Evolutionary conservation across 2,329 filamentous ascomycete genomes (phyloP), one percentile per base, ranked within the genome.

Genomic region (Botryotinia globosa): DNA sequence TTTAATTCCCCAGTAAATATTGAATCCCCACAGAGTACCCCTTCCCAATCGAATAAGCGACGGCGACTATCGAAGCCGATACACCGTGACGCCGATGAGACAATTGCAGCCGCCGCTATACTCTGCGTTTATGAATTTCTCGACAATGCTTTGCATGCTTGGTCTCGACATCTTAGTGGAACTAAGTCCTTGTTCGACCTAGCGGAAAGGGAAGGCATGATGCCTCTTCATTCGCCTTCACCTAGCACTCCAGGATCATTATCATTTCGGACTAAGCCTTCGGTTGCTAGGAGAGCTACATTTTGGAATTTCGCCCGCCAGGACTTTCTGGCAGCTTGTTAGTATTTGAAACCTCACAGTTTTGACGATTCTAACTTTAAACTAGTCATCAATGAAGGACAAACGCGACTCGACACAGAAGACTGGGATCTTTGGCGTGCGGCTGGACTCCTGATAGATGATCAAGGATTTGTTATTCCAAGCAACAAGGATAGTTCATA

Each of bases 301-400:
- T 91, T 91, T 78, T 91, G 89, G 89, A 90, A 90, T 75, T 89
- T 91, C 79, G 89, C 89, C 25, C 83, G 89, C 37, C 89, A 91
- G 76, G 89, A 91, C 75, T 89, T 90, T 81, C 82, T 91, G 44
- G 86, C 88, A 77, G 89, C 89, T 69, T 90, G 87, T 85, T 80
- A 81, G 84, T 82, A 62, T 69, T 16, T 20, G 32, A 20, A 44
- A 25, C 18, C 45, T 44, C 16, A 12, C 25, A 54, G 34, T 22
- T 20, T 25, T 44, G 37, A 66, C 9, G 16, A 37, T 2, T 58
- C 69, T 71, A 71, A 71, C 29, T 48, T 61, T 61, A 22, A 20
- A 45, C 22, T 75, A 82, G 85, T 87, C 76, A 88, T 91, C 76
- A 90, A 90, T 76, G 87, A 89, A 77, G 85, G 84, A 20, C 85